phyloP scores from a whole-genome alignment of 1,139 yeast genomes.

The Yamadazyma spencermartinsiae region DNA sequence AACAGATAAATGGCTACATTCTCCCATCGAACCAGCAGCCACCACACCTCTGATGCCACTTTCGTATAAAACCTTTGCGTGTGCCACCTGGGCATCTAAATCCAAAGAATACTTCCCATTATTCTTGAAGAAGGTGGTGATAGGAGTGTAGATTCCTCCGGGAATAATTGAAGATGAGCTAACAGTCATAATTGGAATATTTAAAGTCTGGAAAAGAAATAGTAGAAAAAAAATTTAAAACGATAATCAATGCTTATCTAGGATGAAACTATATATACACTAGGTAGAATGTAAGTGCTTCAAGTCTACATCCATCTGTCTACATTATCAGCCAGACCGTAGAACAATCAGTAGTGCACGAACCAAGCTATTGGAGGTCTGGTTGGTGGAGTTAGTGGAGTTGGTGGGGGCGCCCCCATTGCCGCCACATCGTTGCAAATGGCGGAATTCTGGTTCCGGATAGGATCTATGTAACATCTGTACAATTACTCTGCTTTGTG shows the following conservation, averaged over 20 bases:
- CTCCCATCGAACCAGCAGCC: conserved; percentile 50
- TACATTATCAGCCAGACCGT: no score
- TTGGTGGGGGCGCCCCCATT: conserved; percentile 3
- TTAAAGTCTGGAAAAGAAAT: not conserved
- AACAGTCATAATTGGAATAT: conserved; percentile 13
- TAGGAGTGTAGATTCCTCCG: conserved; percentile 46
- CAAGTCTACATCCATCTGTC: no score
- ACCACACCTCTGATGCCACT: conserved; percentile 49
- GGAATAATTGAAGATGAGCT: conserved; percentile 12
- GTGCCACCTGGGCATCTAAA: conserved; percentile 40
- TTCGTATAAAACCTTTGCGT: conserved; percentile 38
- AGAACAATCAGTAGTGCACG: not conserved
- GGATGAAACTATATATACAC: no score
- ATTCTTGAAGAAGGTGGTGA: conserved; percentile 50
- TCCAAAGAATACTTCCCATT: conserved; percentile 39
- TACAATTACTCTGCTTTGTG: no score
- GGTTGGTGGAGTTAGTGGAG: conserved; percentile 1
- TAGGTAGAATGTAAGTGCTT: no score
- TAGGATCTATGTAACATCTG: no score
- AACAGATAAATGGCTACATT: conserved; percentile 34
- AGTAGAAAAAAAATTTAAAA: not conserved
- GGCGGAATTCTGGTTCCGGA: no score
- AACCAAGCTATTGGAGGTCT: not conserved
- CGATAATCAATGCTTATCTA: no score
- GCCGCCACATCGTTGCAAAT: no score